phyloP scores from a whole-genome alignment of 139 green algal genomes.

The Chlamydomonas eustigma region DNA sequence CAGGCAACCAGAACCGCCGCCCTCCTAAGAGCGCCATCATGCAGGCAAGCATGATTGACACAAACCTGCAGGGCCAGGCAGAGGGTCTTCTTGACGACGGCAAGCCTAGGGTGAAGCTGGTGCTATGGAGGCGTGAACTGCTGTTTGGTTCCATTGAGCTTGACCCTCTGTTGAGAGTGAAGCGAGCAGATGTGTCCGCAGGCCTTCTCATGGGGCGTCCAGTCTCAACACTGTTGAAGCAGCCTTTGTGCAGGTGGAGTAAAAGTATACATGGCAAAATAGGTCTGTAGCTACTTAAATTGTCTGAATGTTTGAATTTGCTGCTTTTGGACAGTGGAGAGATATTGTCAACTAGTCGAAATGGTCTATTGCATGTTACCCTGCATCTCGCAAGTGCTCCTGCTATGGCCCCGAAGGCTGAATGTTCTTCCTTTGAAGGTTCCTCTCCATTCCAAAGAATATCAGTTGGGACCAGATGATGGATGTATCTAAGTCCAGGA shows the following conservation, averaged over 20 bases:
- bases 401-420: too few species aligned
- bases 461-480: constrained; percentile 20
- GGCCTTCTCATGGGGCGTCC: constrained; percentile 14
- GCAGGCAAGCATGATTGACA: background rate
- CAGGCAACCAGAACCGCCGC: too few species aligned
- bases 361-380: too few species aligned
- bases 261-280: too few species aligned
- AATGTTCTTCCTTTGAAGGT: too few species aligned
- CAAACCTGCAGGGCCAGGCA: background rate
- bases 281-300: too few species aligned
- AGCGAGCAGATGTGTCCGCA: background rate
- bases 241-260: constrained; percentile 18
- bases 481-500: background rate
- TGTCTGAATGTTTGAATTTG: too few species aligned
- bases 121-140: constrained; percentile 25
- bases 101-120: constrained; percentile 4
- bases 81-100: too few species aligned
- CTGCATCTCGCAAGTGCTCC: too few species aligned
- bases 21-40: constrained; percentile 2
- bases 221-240: background rate
- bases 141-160: constrained; percentile 14
- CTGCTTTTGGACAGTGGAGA: too few species aligned
- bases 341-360: too few species aligned
- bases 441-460: constrained; percentile 4
- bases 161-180: background rate